A percentile compares a stretch with the other conserved stretches of the same genome.
These are phyloP conservation scores for Naganishia albida DNA, from an alignment of 1,284 basidiomycete genomes.

Conservation along the genomic window DNA sequence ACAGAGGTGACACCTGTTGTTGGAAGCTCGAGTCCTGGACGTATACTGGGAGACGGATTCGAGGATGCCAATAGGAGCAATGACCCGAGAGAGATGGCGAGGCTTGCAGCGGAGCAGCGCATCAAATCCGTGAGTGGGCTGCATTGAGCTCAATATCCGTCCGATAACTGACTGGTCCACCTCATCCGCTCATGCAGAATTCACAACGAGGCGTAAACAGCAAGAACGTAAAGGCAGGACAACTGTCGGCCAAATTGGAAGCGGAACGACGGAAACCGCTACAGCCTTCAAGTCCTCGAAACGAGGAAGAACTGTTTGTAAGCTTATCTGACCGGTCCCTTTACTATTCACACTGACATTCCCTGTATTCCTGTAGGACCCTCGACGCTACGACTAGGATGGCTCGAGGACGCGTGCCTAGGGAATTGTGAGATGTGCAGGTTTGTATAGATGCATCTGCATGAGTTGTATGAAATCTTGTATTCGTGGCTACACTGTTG, in stretches of 20 bases:
- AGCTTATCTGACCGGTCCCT: neutral
- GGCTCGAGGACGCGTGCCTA: neutral
- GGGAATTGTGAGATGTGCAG: neutral
- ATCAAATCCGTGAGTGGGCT: slow-evolving; percentile 50
- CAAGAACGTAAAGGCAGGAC: slow-evolving; percentile 49
- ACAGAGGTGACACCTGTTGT: neutral
- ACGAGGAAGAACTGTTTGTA: slow-evolving; percentile 30
- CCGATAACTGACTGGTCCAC: neutral
- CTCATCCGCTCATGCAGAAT: slow-evolving; percentile 22
- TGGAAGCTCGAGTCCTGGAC: slow-evolving; percentile 7
- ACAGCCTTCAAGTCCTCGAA: slow-evolving; percentile 3
- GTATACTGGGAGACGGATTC: slow-evolving; percentile 32
- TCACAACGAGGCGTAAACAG: slow-evolving; percentile 45
- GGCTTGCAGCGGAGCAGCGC: slow-evolving; percentile 50
- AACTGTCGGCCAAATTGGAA: slow-evolving; percentile 48
- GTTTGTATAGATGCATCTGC: neutral
- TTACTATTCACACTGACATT: neutral
- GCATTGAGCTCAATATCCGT: neutral
- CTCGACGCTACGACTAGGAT: slow-evolving; percentile 21
- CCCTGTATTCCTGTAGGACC: neutral
- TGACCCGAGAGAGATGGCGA: slow-evolving; percentile 46
- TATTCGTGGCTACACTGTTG: too few relatives aligned
- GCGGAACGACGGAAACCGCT: slow-evolving; percentile 40
- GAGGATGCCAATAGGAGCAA: slow-evolving; percentile 30
- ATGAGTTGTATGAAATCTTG: too few relatives aligned